phyloP scores from a whole-genome alignment of 192 early-diverging fungal species.

The Neocallimastix lanati region DNA sequence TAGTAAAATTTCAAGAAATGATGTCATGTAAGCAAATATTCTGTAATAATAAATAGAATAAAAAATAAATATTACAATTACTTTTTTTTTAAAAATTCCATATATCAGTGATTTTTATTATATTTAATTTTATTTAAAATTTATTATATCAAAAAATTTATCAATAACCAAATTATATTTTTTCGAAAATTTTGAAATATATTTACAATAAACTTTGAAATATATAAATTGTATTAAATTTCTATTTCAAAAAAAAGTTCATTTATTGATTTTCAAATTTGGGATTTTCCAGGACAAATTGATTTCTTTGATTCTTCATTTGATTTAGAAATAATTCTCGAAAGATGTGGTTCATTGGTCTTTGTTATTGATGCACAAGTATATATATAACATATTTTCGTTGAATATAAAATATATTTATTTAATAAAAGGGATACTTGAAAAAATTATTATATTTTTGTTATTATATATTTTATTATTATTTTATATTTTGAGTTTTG shows the following conservation, averaged over 20 bases:
- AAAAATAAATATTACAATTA: background rate
- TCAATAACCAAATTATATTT: too few relatives aligned
- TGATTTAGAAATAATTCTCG: constrained; percentile 45
- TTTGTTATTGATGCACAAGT: constrained; percentile 93
- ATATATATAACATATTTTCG: constrained; percentile 1
- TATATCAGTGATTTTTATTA: too few relatives aligned
- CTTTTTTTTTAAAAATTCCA: background rate
- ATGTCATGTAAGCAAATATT: constrained; percentile 40
- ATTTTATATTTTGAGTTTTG: too few relatives aligned
- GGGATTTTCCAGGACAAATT: constrained; percentile 82
- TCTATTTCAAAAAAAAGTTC: too few relatives aligned
- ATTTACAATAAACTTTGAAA: too few relatives aligned
- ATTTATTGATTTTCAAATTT: constrained; percentile 70
- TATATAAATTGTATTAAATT: too few relatives aligned
- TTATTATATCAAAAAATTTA: too few relatives aligned
- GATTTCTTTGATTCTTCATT: constrained; percentile 57
- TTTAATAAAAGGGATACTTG: too few relatives aligned
- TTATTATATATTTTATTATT: too few relatives aligned
- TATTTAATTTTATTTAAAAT: too few relatives aligned
- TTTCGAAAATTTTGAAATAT: too few relatives aligned
- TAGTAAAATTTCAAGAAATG: constrained; percentile 42
- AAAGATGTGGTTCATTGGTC: constrained; percentile 49
- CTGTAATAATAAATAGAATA: constrained; percentile 2
- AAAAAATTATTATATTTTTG: too few relatives aligned
- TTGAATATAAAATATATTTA: background rate